Evolutionary conservation across 768 basidiomycete species (phyloP).

Genomic region (Phylloporus rhodoxanthus): DNA sequence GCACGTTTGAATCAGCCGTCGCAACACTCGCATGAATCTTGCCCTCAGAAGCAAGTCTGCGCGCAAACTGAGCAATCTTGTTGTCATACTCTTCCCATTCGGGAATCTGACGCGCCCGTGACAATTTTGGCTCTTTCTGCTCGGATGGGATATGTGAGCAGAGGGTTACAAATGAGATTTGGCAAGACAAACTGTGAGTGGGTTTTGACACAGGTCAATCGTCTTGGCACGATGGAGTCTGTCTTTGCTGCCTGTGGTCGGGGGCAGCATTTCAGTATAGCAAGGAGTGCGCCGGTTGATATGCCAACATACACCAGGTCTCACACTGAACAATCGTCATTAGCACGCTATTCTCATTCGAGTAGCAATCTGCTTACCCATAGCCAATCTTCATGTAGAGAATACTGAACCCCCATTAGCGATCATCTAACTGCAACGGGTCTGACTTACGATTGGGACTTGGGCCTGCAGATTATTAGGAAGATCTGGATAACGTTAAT

Average conservation of each 20-base stretch:
- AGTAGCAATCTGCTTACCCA: constrained; percentile 56
- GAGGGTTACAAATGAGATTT: not conserved
- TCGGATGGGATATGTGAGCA: constrained; percentile 1
- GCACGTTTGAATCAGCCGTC: constrained; percentile 61
- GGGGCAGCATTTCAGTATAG: not conserved
- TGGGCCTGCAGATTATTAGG: constrained; percentile 91
- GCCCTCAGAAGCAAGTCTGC: constrained; percentile 63
- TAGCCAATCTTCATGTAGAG: constrained; percentile 89
- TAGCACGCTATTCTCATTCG: constrained; percentile 4
- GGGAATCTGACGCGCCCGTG: constrained; percentile 88
- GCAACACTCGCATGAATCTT: constrained; percentile 62
- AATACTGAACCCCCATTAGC: constrained; percentile 47
- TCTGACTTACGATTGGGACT: constrained; percentile 87
- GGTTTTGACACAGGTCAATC: constrained; percentile 96
- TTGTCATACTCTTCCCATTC: constrained; percentile 95
- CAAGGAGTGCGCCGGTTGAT: not conserved
- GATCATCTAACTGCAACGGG: not conserved
- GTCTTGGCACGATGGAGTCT: constrained; percentile 74
- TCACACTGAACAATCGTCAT: constrained; percentile 61
- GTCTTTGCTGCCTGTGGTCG: constrained; percentile 66
- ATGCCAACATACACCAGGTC: constrained; percentile 80
- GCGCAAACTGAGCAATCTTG: constrained; percentile 82
- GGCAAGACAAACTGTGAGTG: constrained; percentile 64
- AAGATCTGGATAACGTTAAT: constrained; percentile 51
- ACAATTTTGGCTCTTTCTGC: constrained; percentile 96